A percentile compares a stretch with the other conserved stretches of the same genome.
phyloP scores from a whole-genome alignment of 129 eudicot species.

The Chrysanthemum seticuspe region DNA sequence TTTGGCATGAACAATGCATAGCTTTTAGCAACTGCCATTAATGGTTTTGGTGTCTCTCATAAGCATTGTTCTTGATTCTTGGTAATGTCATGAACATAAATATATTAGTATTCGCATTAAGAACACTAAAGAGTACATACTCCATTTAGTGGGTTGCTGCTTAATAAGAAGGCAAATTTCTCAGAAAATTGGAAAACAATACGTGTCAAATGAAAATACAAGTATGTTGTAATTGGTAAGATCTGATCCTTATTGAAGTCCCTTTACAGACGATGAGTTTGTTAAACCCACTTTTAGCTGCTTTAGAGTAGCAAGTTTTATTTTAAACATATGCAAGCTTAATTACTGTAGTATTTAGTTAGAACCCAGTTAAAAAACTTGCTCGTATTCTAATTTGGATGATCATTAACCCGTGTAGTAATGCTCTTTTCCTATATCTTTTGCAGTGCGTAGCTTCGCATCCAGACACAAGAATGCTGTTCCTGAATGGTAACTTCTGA shows the following conservation, averaged over 20 bases:
- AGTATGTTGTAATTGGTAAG: not conserved
- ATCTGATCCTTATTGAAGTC: not conserved
- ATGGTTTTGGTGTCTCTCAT: not conserved
- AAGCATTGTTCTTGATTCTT: not conserved
- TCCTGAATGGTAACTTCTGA: constrained; percentile 68
- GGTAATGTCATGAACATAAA: not conserved
- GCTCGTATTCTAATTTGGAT: not conserved
- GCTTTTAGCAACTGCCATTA: not conserved
- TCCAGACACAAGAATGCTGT: constrained; percentile 82
- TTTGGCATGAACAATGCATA: not conserved
- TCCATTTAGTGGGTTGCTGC: not conserved
- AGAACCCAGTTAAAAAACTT: not conserved
- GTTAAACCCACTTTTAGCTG: not conserved
- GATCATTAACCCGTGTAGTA: constrained; percentile 1
- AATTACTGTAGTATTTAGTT: not conserved
- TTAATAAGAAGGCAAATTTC: not conserved
- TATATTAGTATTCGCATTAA: not conserved
- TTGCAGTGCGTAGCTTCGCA: constrained; percentile 98
- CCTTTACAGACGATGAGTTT: not conserved
- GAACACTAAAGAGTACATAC: not conserved
- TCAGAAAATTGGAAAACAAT: not conserved
- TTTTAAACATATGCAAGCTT: not conserved
- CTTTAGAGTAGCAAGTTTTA: not conserved
- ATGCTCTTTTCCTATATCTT: constrained; percentile 17
- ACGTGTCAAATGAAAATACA: constrained; percentile 3